Percentiles rank a stretch among this genome's conserved stretches.
phyloP scores from a whole-genome alignment of 2,329 filamentous ascomycete genomes.

The Metarhizium robertsii region DNA sequence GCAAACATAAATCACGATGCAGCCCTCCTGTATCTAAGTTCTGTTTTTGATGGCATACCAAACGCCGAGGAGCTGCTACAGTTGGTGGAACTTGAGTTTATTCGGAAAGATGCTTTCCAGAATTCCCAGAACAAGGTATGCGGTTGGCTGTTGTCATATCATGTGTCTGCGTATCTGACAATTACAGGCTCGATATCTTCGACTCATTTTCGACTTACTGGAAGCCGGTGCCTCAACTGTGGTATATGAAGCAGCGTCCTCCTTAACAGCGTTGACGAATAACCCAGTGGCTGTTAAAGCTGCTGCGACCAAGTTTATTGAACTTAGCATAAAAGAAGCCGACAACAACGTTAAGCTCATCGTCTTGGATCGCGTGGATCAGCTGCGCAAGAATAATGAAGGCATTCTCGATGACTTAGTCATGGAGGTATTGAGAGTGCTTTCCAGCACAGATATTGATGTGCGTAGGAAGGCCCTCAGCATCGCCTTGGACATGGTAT shows the following conservation, averaged over 20 bases:
- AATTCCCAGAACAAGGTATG: slow-evolving; percentile 87
- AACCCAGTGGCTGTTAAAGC: slow-evolving; percentile 98
- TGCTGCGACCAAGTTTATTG: slow-evolving; percentile 90
- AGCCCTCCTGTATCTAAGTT: slow-evolving; percentile 77
- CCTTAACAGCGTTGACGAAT: slow-evolving; percentile 83
- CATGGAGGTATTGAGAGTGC: slow-evolving; percentile 93
- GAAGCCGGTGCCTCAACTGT: slow-evolving; percentile 91
- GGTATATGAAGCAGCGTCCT: slow-evolving; percentile 94
- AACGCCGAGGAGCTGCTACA: slow-evolving; percentile 93
- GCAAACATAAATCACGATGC: slow-evolving; percentile 89
- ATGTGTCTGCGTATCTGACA: slow-evolving; percentile 17
- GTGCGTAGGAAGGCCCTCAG: slow-evolving; percentile 85
- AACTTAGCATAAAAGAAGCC: slow-evolving; percentile 92
- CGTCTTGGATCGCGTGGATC: slow-evolving; percentile 86
- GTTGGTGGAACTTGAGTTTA: slow-evolving; percentile 91
- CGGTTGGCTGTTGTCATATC: background rate
- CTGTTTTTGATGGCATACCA: slow-evolving; percentile 84
- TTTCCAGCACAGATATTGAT: slow-evolving; percentile 92
- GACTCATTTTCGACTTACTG: slow-evolving; percentile 91
- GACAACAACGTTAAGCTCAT: slow-evolving; percentile 99
- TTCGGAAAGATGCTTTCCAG: slow-evolving; percentile 91
- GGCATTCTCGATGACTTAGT: slow-evolving; percentile 87
- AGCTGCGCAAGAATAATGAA: slow-evolving; percentile 77
- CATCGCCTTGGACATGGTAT: slow-evolving; percentile 94
- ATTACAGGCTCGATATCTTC: slow-evolving; percentile 69